Base-by-base conservation (phyloP, 1,284 basidiomycete species). In the Trichosporon faecale region DNA sequence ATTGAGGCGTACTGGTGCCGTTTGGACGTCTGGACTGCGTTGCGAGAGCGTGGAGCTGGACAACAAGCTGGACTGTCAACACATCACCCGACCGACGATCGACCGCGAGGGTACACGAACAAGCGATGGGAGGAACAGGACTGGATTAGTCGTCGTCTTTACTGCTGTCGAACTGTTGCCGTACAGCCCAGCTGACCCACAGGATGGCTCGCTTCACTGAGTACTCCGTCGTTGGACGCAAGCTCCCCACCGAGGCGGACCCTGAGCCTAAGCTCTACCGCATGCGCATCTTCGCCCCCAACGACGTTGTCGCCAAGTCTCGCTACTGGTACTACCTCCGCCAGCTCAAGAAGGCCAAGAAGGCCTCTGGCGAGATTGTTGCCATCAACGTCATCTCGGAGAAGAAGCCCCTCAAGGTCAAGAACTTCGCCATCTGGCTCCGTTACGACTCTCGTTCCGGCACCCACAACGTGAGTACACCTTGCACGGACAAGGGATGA, bases 261-360 rank as follows among this genome's bases (percentile, higher is more conserved):
- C 93, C 94, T 71, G 91, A 89, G 75, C 96, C 96, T 76, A 98
- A 98, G 82, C 82, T 82, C 79, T 82, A 82, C 89, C 93, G 97
- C 81, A 99, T 99, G 96, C 91, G 96, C 85, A 98, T 99, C 85
- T 99, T 99, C 84, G 96, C 97, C 76, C 93, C 93, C 78, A 99
- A 99, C 85, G 94, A 97, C 78, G 86, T 98, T 77, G 94, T 99
- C 79, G 97, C 97, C 81, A 98, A 99, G 89, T 97, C 93, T 72
- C 91, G 96, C 75, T 99, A 97, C 92, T 99, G 97, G 96, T 99
- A 98, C 88, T 99, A 97, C 90, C 89, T 99, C 76, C 94, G 96
- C 84, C 92, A 96, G 86, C 85, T 97, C 80, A 94, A 98, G 86
- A 99, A 99, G 89, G 95, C 96, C 87, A 99, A 99, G 90, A 98